These are phyloP conservation scores for Globisporangium mamillatum DNA, from an alignment of 352 stramenopile genomes.

Conservation along the genomic window DNA sequence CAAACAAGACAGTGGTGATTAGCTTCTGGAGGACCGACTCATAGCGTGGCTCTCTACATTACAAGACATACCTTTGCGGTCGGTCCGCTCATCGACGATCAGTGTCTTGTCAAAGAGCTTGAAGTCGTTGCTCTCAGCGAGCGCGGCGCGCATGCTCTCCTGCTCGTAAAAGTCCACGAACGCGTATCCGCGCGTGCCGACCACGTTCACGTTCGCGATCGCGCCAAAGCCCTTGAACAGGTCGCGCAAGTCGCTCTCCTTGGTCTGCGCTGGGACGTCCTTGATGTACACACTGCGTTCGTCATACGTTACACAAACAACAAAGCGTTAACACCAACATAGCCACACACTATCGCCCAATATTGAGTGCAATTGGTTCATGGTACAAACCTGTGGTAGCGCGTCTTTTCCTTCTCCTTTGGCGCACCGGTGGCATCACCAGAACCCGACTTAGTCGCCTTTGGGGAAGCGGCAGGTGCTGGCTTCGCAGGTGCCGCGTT, in stretches of 20 bases:
- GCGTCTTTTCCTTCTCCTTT: conserved; percentile 65
- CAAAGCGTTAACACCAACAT: background rate
- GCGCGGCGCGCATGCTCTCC: conserved; percentile 71
- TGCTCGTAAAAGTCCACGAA: conserved; percentile 84
- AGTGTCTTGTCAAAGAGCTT: conserved; percentile 76
- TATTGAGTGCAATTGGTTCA: background rate
- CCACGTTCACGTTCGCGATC: conserved; percentile 70
- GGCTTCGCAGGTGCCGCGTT: conserved; percentile 21
- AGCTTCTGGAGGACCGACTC: conserved; percentile 14
- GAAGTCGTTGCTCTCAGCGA: conserved; percentile 64
- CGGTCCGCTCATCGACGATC: conserved; percentile 64
- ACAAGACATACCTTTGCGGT: conserved; percentile 57
- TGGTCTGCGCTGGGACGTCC: conserved; percentile 68
- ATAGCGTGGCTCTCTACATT: background rate
- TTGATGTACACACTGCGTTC: conserved; percentile 68
- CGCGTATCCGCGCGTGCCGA: conserved; percentile 57
- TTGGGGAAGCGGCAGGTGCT: conserved; percentile 17
- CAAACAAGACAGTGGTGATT: background rate
- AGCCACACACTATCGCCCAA: too few species aligned
- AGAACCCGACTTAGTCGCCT: conserved; percentile 19
- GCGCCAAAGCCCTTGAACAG: conserved; percentile 77
- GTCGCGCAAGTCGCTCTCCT: conserved; percentile 72
- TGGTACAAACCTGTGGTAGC: conserved; percentile 35
- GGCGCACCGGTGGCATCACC: conserved; percentile 23
- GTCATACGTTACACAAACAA: conserved; percentile 1